Base-by-base conservation (phyloP, 1,284 basidiomycete species). In the Amylostereum areolatum region DNA sequence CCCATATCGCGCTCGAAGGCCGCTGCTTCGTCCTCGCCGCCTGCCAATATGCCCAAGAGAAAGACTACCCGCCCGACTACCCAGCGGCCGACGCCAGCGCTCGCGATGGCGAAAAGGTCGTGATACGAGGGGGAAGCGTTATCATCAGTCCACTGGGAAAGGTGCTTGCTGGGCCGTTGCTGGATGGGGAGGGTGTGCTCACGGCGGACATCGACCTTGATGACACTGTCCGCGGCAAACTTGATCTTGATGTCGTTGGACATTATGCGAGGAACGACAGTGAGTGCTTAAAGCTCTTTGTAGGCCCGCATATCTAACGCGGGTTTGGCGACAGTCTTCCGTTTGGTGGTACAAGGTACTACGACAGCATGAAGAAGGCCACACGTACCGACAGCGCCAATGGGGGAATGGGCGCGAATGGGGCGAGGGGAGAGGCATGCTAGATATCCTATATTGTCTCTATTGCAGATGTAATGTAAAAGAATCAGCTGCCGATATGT, bases 1-100 rank as follows among this genome's bases (percentile, higher is more conserved):
- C 73, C 46, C 85, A 88, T 59, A 85, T 90, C 46, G 86, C 86
- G 1, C 68, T 83, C 46, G 87, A 90, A 64, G 88, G 86, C 2
- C 74, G 87, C 27, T 87, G 84, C 66, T 89, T 85, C 62, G 88
- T 89, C 37, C 66, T 87, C 28, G 75, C 80, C 12, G 80, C 76
- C 12, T 86, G 78, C 60, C 85, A 85, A 59, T 83, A 73, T 59
- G 74, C 80, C 0, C 72, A 75, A 57, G 79, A 80, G 58, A 74
- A 73, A 59, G 77, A 86, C 61, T 85, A 77, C 55, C 83, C 83
- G 0, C 57, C 63, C 2, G 76, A 74, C 51, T 80, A 85, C 55
- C 66, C 80, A 27, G 74, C 77, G 10, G 63, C 61, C 25, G 64
- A 75, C 54, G 54, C 61, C 24, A 62, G 56, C 36, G 63, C 63